phyloP scores from a whole-genome alignment of 176 grass and related monocot species.

The Alloteropsis semialata region DNA sequence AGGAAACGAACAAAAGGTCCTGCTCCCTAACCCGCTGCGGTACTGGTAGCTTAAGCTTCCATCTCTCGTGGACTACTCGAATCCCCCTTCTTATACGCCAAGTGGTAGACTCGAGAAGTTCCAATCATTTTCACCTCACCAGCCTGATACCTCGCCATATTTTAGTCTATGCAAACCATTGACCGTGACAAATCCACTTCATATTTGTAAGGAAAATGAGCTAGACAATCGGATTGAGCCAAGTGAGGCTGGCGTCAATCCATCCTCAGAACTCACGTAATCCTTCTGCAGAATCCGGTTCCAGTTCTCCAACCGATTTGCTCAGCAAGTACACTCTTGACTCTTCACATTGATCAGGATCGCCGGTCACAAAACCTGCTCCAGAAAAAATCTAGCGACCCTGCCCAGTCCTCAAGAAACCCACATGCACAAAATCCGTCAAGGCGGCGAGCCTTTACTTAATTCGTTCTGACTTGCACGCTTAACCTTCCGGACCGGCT shows the following conservation, averaged over 20 bases:
- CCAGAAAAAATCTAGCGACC: not conserved
- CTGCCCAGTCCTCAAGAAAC: not conserved
- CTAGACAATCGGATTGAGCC: not conserved
- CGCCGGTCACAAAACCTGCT: too few species aligned
- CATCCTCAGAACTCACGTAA: conserved; percentile 8
- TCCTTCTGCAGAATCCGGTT: not conserved
- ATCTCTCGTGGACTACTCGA: not conserved
- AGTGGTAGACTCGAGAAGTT: not conserved
- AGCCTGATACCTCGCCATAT: not conserved
- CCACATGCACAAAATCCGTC: not conserved
- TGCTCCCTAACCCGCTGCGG: not conserved
- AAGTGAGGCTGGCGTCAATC: not conserved
- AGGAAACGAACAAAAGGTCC: not conserved
- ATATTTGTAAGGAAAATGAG: not conserved
- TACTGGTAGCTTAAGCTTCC: not conserved
- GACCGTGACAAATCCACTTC: not conserved
- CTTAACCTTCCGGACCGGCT: not conserved
- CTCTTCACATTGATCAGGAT: not conserved
- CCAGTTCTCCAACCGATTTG: not conserved
- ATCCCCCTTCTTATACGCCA: not conserved
- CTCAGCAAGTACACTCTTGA: too few species aligned
- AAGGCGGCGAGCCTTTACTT: not conserved
- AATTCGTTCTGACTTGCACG: not conserved
- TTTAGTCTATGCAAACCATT: not conserved
- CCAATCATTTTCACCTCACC: conserved; percentile 7